These are phyloP conservation scores for Falciphora oryzae DNA, from an alignment of 2,329 filamentous ascomycete species.

Conservation along the genomic window DNA sequence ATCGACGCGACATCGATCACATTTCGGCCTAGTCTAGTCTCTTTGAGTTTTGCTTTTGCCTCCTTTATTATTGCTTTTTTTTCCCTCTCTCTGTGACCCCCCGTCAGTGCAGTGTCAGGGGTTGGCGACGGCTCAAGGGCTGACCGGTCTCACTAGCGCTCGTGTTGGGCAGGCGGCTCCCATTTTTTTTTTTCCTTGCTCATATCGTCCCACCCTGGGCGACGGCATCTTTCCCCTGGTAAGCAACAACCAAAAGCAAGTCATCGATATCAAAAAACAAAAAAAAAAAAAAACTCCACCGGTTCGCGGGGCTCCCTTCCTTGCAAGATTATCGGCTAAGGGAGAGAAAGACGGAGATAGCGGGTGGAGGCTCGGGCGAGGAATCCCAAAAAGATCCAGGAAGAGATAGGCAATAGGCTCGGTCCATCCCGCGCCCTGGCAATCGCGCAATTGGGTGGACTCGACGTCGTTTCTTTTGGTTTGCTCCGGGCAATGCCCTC, in stretches of 20 bases:
- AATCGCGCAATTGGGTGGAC: not conserved
- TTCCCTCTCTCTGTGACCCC: not conserved
- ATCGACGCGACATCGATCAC: not conserved
- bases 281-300: too few species aligned
- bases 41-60: not conserved
- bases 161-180: not conserved
- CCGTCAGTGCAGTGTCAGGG: not conserved
- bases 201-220: not conserved
- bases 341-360: not conserved
- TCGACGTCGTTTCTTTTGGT: not conserved
- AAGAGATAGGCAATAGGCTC: not conserved
- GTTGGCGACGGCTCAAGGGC: not conserved
- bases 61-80: not conserved
- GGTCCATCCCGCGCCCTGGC: not conserved
- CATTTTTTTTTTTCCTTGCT: not conserved
- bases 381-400: too few species aligned
- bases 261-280: not conserved
- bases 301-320: too few species aligned
- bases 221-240: too few species aligned
- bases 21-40: not conserved
- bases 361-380: too few species aligned
- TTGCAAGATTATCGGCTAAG: too few species aligned
- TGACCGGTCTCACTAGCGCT: not conserved
- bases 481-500: not conserved
- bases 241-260: not conserved